A percentile compares a stretch with the other conserved stretches of the same genome.
These are phyloP conservation scores for Candida hungchunana DNA, from an alignment of 805 yeast genomes.

Conservation along the genomic window DNA sequence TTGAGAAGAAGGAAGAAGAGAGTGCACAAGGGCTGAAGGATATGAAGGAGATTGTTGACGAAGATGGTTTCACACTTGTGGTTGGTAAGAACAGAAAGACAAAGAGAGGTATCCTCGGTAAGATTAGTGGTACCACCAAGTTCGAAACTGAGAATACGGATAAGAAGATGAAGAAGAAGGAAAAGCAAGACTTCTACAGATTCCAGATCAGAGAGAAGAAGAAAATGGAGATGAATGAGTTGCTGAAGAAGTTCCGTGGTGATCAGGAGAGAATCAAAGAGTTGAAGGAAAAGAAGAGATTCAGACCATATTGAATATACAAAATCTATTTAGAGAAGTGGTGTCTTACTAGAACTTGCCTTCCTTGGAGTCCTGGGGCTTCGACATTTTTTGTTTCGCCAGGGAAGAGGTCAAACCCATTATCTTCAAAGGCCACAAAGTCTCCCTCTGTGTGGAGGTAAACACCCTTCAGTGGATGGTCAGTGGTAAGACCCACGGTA, in stretches of 20 bases:
- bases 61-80: constrained; percentile 90
- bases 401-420: constrained; percentile 47
- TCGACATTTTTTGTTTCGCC: constrained; percentile 20
- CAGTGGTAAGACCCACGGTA: constrained; percentile 24
- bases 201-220: constrained; percentile 93
- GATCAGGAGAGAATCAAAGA: constrained; percentile 83
- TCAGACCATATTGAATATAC: constrained; percentile 66
- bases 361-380: constrained; percentile 2
- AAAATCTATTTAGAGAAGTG: constrained; percentile 6
- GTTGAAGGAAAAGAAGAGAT: constrained; percentile 77
- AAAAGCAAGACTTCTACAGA: constrained; percentile 88
- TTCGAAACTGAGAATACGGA: constrained; percentile 28
- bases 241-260: constrained; percentile 76
- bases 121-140: constrained; percentile 38
- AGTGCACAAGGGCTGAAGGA: constrained; percentile 49
- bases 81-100: constrained; percentile 85
- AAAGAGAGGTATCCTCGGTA: constrained; percentile 63
- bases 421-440: constrained; percentile 33
- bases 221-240: constrained; percentile 86
- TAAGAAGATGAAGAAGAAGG: constrained; percentile 61
- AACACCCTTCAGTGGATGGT: constrained; percentile 43
- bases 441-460: constrained; percentile 28
- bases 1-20: constrained; percentile 65
- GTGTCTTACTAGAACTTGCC: constrained; percentile 5
- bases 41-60: constrained; percentile 69